These are phyloP conservation scores for Aspergillus versicolor DNA, from an alignment of 2,329 filamentous ascomycete genomes.

Conservation along the genomic window DNA sequence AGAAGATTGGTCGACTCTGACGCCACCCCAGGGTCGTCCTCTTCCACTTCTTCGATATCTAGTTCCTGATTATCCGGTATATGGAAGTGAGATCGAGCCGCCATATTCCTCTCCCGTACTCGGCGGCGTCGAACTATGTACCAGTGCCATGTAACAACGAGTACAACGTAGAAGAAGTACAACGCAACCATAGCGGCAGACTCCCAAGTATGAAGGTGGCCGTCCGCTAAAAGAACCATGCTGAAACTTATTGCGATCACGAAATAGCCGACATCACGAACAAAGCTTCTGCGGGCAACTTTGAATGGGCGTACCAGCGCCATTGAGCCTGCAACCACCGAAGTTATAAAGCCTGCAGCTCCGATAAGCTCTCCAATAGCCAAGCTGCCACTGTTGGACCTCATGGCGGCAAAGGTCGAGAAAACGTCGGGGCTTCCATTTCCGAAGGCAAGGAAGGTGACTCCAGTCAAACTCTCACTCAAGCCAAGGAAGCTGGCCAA, in stretches of 20 bases:
- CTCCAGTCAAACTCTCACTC: conserved; percentile 93
- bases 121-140: conserved; percentile 65
- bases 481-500: conserved; percentile 85
- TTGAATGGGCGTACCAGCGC: conserved; percentile 92
- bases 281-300: conserved; percentile 84
- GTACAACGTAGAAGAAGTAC: conserved; percentile 83
- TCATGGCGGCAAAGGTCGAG: conserved; percentile 97
- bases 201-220: conserved; percentile 82
- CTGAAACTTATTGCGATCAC: conserved; percentile 82
- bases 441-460: conserved; percentile 94
- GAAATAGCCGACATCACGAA: conserved; percentile 91
- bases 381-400: conserved; percentile 93
- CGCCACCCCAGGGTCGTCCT: conserved; percentile 52
- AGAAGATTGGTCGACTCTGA: conserved; percentile 47
- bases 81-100: conserved; percentile 73
- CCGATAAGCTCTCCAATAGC: conserved; percentile 94
- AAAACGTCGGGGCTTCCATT: conserved; percentile 99
- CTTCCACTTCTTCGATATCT: conserved; percentile 56
- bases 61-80: conserved; percentile 59
- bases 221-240: conserved; percentile 83
- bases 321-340: conserved; percentile 96
- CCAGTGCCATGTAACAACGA: conserved; percentile 93
- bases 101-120: conserved; percentile 64
- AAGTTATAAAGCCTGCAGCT: conserved; percentile 92
- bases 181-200: conserved; percentile 86